Evolutionary conservation across 805 yeast genomes (phyloP), one percentile per base, ranked within the genome.

Genomic region (Hemisphaericaspora nanyangensis): DNA sequence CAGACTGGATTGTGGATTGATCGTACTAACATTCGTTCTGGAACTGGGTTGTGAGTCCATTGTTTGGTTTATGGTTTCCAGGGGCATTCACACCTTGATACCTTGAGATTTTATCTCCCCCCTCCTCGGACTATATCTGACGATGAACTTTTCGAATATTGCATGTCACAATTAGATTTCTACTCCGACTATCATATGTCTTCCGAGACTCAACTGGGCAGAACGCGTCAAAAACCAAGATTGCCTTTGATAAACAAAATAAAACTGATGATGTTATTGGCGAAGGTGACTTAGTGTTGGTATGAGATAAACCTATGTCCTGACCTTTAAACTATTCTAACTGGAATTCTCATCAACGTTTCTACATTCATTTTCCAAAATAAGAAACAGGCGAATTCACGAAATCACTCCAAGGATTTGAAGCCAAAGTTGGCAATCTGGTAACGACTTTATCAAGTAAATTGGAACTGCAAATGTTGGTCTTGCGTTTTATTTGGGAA

Each of bases 31-130:
- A 32, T 32, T 11, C 20, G 35, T 10, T n/a, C 11, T 19, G 24
- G 8, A 4, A 32, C 35, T 12, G 35, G 35, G 11, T 32, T 17
- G 19, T 32, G 28, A 5, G 28, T 28, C 5, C 35, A 32, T 19
- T 32, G 20, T 18, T 24, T 32, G 18, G 35, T 18, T n/a, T 24
- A 22, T 13, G 35, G 35, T 22, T 32, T 22, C 15, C 18, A 19
- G 20, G 35, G 35, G 7, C 20, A 32, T 15, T 12, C 26, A 17
- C 16, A 17, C 17, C 6, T 30, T 6, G 25, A 20, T 20, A 10
- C 25, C 6, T 20, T 20, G 10, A 7, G 25, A 7, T 20, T 20
- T 20, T 6, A 20, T 6, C 8, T 7, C 10, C 25, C 25, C 10
- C 25, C 25, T 7, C 10, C 25, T 10, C 8, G 10, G 10, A 10